Base-by-base conservation (phyloP, 2,329 filamentous ascomycete genomes). In the Paecilomyces variotii region DNA sequence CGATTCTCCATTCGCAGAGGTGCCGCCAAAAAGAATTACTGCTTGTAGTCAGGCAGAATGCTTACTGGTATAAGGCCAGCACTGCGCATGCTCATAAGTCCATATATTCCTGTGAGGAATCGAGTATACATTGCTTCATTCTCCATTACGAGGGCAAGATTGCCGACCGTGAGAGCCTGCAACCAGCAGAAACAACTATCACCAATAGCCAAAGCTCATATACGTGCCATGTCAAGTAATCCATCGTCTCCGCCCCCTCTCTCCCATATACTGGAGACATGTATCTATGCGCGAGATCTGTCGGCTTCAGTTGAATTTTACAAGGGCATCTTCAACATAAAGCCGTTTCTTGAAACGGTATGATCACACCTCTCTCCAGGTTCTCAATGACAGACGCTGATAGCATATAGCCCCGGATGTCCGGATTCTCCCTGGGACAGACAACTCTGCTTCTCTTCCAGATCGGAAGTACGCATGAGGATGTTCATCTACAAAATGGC, bases 211-310 rank as follows among this genome's bases (percentile, higher is more conserved):
- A 11, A 5, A 25, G 51, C 27, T 11, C 12, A 9, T 32, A 53
- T 53, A 27, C 12, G 26, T 24, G n/a, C 57, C 56, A 59, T 50
- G 14, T 55, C 50, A 11, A 39, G 39, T 14, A 45, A 19, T 9
- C 55, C 56, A 53, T 61, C 68, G 66, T 3, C 69, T 65, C 64
- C 72, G 63, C 54, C 61, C 19, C 57, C 61, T 10, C 64, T 64
- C 30, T 64, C 64, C 10, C 68, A 70, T 58, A 63, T 70, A 54
- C 60, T 70, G 10, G 68, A 70, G 53, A 70, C 68, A 25, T 64
- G 63, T 56, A 62, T 70, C 11, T 68, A 69, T 55, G 68, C 69
- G 52, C 65, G 64, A 25, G 65, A 68, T 54, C 27, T 70, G 26
- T 56, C 56, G 1, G 54, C 59, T 4, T 60, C 67, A 2, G 59